phyloP scores from a whole-genome alignment of 164 flowering plant species.

The Liquidambar formosana region DNA sequence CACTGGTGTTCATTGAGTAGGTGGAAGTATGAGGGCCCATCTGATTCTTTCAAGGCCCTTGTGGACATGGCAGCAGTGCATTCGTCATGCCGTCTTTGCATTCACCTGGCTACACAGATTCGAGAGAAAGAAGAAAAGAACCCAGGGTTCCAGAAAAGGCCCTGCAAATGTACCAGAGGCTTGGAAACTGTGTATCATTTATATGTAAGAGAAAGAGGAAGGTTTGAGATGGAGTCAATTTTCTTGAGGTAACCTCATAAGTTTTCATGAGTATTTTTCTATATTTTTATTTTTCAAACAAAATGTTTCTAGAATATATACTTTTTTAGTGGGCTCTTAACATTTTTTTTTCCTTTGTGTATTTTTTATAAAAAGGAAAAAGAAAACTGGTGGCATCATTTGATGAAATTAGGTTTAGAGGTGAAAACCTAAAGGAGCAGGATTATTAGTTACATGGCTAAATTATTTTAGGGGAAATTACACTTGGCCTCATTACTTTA shows the following conservation, averaged over 20 bases:
- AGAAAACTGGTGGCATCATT: too few species aligned
- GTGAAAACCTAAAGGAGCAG: too few species aligned
- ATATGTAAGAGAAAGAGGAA: conserved; percentile 91
- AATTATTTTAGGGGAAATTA: too few species aligned
- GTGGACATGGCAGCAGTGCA: conserved; percentile 99
- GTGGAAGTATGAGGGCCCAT: conserved; percentile 98
- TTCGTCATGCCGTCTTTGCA: conserved; percentile 98
- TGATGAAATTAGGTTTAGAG: too few species aligned
- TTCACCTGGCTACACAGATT: conserved; percentile 74
- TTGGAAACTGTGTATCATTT: conserved; percentile 69
- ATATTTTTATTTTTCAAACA: too few species aligned
- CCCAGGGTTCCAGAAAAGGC: conserved; percentile 57
- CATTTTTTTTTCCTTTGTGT: too few species aligned
- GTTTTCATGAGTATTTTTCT: too few species aligned
- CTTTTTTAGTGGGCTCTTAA: too few species aligned
- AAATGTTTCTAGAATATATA: too few species aligned
- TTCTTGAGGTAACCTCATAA: conserved; percentile 66
- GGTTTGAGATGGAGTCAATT: conserved; percentile 84
- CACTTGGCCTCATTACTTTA: too few species aligned
- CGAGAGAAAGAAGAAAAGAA: conserved; percentile 66
- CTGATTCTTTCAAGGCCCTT: conserved; percentile 96
- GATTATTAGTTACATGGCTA: too few species aligned
- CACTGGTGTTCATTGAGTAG: conserved; percentile 32
- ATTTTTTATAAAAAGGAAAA: too few species aligned
- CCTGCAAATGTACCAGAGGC: conserved; percentile 90